Conservation (phyloP, 2,329 filamentous ascomycete genomes). For the Sodiomyces alkalinus region DNA sequence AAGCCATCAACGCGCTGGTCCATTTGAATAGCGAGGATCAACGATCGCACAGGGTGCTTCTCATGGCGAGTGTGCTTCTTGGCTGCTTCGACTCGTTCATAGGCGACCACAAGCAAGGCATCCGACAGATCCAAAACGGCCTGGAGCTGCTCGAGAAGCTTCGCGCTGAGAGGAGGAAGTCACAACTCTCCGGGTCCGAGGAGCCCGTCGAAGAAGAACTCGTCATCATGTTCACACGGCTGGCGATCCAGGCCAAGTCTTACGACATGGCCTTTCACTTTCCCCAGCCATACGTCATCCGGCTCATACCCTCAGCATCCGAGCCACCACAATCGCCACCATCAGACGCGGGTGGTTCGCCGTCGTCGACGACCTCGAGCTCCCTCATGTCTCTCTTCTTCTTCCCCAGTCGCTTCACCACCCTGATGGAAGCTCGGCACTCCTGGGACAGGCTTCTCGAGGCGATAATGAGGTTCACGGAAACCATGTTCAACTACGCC, state of each 20-base stretch:
- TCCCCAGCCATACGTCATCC: constrained; percentile 44
- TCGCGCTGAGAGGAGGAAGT: constrained; percentile 26
- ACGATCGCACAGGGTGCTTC: constrained; percentile 32
- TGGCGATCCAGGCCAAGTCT: constrained; percentile 50
- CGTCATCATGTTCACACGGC: constrained; percentile 45
- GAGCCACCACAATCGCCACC: constrained; percentile 23
- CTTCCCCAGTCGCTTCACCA: constrained; percentile 31
- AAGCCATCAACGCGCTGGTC: constrained; percentile 36
- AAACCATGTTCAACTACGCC: constrained; percentile 31
- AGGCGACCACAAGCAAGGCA: constrained; percentile 46
- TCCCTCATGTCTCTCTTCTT: too few species aligned
- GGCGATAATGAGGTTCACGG: constrained; percentile 42
- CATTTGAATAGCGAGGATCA: constrained; percentile 25
- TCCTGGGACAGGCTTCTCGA: constrained; percentile 42
- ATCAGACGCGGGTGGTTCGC: constrained; percentile 24
- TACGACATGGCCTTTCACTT: constrained; percentile 57
- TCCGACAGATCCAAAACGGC: constrained; percentile 44
- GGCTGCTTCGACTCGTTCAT: constrained; percentile 56
- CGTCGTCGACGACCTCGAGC: constrained; percentile 20
- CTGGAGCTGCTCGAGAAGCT: constrained; percentile 38
- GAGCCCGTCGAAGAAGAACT: constrained; percentile 43
- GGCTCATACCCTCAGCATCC: constrained; percentile 23
- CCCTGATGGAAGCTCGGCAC: constrained; percentile 36
- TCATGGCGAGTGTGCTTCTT: constrained; percentile 51
- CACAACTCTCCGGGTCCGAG: constrained; percentile 22